These are phyloP conservation scores for Platismatia glauca DNA, from an alignment of 495 filamentous ascomycete species.

Conservation along the genomic window DNA sequence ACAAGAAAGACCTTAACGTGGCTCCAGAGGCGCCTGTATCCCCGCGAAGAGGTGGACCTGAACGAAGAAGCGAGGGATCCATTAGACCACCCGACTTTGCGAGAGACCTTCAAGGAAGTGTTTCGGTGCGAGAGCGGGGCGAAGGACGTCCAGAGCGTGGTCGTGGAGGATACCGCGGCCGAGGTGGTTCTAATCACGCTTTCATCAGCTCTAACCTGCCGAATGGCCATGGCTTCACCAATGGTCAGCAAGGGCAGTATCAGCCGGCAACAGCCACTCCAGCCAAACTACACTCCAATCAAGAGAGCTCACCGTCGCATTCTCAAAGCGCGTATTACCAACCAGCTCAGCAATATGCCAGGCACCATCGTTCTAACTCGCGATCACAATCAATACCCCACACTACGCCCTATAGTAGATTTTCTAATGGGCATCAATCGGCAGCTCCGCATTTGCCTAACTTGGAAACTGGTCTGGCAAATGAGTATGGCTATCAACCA, in stretches of 20 bases:
- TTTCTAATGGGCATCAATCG: slow-evolving; percentile 27
- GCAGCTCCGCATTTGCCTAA: slow-evolving; percentile 22
- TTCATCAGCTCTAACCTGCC: slow-evolving; percentile 34
- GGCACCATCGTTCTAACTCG: slow-evolving; percentile 35
- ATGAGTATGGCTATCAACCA: slow-evolving; percentile 42
- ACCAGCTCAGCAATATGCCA: slow-evolving; percentile 15
- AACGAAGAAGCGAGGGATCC: slow-evolving; percentile 24
- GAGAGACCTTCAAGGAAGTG: slow-evolving; percentile 23
- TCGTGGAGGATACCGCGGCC: slow-evolving; percentile 46
- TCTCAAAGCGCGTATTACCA: slow-evolving; percentile 15
- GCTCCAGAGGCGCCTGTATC: slow-evolving; percentile 15
- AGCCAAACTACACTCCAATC: slow-evolving; percentile 19
- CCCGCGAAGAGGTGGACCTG: slow-evolving; percentile 14
- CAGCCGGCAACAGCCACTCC: slow-evolving; percentile 28
- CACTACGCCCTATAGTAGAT: slow-evolving; percentile 26
- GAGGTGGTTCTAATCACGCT: slow-evolving; percentile 38
- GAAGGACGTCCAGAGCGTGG: slow-evolving; percentile 44
- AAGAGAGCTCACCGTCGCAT: slow-evolving; percentile 25
- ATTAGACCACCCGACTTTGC: slow-evolving; percentile 20
- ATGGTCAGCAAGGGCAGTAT: slow-evolving; percentile 38
- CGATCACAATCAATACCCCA: slow-evolving; percentile 44
- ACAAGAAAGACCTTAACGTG: slow-evolving; percentile 14
- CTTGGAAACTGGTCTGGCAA: slow-evolving; percentile 28
- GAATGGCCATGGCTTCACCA: slow-evolving; percentile 31
- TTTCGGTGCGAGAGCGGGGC: slow-evolving; percentile 33